Base-by-base conservation (phyloP, 2,329 filamentous ascomycete genomes). In the Penicillium sp. region DNA sequence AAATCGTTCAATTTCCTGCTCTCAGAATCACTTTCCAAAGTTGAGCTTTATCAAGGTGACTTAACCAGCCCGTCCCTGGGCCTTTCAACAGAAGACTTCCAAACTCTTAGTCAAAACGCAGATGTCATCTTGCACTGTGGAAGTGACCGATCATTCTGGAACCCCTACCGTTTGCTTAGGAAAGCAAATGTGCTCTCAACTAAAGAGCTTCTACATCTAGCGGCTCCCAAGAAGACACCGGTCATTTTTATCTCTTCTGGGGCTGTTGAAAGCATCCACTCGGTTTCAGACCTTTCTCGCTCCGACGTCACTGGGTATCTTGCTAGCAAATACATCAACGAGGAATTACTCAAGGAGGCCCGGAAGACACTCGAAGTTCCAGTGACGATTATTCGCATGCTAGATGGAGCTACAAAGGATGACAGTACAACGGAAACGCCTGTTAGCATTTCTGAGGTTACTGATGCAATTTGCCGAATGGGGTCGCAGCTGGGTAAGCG, bases 81-180 rank as follows among this genome's bases (percentile, higher is more conserved):
- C 0, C 69, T 81, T 16, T 62, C 62, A 0, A 58, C 71, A 21
- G 61, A 60, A 1, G 64, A 72, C 18, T 62, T 68, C 12, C 11
- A 51, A 2, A 23, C 24, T 1, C 60, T 82, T 2, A 65, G 66
- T 23, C 26, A 47, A 5, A 45, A 62, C 3, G 71, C 67, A 1
- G 72, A 80, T 61, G 63, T 78, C 4, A 77, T 87, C 50, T 78
- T 88, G 26, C 85, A 83, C 65, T 73, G 69, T 52, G 81, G 76
- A 5, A 77, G 78, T 21, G 70, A 74, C 16, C 57, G 62, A 16
- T 67, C 64, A 0, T 68, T 63, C 55, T 51, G 63, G 54, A 64
- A 71, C 21, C 61, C 51, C 11, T 74, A 73, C 56, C 50, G 57
- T 3, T 50, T 52, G 2, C 61, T 74, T 1, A 60, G 62, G 1